Conservation (phyloP, 805 yeast genomes). For the Ascoidea asiatica region DNA sequence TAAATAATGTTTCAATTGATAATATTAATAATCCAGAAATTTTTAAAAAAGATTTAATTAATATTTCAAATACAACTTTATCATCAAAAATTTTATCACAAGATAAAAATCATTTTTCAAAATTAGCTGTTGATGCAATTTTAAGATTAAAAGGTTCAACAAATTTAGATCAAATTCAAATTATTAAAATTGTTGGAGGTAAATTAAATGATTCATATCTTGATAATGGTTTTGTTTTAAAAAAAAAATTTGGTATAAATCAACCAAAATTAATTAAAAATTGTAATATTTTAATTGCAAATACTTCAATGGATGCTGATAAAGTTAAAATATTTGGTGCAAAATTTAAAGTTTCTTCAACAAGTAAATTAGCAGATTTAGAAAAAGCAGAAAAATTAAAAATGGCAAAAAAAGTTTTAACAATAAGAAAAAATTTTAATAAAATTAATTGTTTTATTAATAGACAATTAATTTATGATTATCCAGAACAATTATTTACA, state of each 20-base stretch:
- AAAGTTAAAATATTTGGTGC: conserved; percentile 97
- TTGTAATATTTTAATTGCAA: conserved; percentile 83
- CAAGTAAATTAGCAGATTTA: conserved; percentile 84
- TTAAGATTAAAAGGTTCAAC: conserved; percentile 78
- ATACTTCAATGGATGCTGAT: conserved; percentile 94
- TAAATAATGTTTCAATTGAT: conserved; percentile 67
- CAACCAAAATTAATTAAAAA: conserved; percentile 80
- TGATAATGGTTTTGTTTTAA: conserved; percentile 91
- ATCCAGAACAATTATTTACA: conserved; percentile 91
- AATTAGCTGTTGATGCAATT: conserved; percentile 89
- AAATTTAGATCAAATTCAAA: conserved; percentile 82
- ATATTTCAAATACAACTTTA: conserved; percentile 86
- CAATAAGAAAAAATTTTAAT: conserved; percentile 67
- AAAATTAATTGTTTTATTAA: conserved; percentile 78
- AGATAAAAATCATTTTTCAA: conserved; percentile 81
- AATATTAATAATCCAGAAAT: conserved; percentile 40
- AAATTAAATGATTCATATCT: conserved; percentile 80
- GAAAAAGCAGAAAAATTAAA: conserved; percentile 90
- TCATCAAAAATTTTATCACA: conserved; percentile 91
- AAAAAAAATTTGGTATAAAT: conserved; percentile 85
- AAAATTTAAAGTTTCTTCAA: conserved; percentile 90
- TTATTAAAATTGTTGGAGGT: conserved; percentile 90
- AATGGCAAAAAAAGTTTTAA: conserved; percentile 81
- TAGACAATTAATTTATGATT: conserved; percentile 93
- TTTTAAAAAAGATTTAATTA: conserved; percentile 65